Percentiles rank a stretch among this genome's conserved stretches.
Evolutionary conservation across 495 filamentous ascomycete species (phyloP).

Genomic region (Trichoderma virens): DNA sequence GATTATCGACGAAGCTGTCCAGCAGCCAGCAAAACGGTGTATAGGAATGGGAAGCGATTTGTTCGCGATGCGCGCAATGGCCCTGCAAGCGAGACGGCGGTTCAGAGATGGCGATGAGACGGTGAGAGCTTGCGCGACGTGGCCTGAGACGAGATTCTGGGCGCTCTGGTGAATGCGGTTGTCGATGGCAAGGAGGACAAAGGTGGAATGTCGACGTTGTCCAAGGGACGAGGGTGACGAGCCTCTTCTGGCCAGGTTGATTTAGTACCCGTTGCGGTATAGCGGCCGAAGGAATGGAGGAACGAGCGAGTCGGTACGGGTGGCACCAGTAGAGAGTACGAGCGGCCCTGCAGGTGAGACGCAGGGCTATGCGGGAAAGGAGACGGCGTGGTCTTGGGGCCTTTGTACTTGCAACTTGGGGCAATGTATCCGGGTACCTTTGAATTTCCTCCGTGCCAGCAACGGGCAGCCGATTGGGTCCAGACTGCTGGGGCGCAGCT

Average conservation of each 20-base stretch:
- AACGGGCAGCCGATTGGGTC: neutral
- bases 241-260: conserved; percentile 6
- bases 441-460: neutral
- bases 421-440: neutral
- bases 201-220: conserved; percentile 7
- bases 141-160: neutral
- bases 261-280: neutral
- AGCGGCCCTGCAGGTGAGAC: neutral
- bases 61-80: neutral
- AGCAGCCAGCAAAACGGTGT: neutral
- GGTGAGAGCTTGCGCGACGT: neutral
- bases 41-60: too few relatives aligned
- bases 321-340: neutral
- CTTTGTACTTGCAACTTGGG: neutral
- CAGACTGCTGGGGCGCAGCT: neutral
- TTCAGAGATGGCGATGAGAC: neutral
- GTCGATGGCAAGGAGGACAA: conserved; percentile 2
- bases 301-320: neutral
- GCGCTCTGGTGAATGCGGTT: neutral
- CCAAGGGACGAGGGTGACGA: conserved; percentile 3
- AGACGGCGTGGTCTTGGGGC: neutral
- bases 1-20: neutral
- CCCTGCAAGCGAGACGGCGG: neutral
- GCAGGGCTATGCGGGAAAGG: neutral
- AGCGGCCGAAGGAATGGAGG: neutral